Percentiles rank a stretch among this genome's conserved stretches.
These are phyloP conservation scores for Eragrostis curvula DNA, from an alignment of 176 grass and related monocot genomes.

Conservation along the genomic window DNA sequence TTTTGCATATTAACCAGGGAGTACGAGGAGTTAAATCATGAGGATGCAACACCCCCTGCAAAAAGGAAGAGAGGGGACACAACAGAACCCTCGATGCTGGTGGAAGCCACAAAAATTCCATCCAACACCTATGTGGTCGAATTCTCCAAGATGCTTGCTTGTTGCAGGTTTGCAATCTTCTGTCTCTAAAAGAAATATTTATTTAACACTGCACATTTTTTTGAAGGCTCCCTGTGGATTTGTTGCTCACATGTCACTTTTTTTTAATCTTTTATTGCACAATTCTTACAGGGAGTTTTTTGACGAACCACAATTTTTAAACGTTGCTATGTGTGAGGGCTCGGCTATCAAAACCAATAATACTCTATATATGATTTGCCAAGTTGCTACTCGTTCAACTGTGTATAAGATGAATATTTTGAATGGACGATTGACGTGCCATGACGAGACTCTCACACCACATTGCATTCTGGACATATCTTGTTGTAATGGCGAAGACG, in stretches of 20 bases:
- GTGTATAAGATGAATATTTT: no score
- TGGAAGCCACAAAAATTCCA: no score
- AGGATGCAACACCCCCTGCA: neutral
- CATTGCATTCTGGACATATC: no score
- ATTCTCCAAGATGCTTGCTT: neutral
- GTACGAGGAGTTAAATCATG: neutral
- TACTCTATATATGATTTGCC: no score
- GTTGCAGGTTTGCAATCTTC: conserved; percentile 14
- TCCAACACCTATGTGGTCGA: neutral
- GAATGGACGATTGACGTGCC: no score
- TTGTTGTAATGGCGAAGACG: no score
- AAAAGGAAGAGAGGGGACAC: neutral
- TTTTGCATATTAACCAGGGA: neutral
- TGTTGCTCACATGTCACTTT: no score
- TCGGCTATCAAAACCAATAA: no score
- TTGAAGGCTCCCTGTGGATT: neutral
- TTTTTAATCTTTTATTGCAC: neutral
- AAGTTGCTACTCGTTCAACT: no score
- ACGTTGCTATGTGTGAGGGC: no score
- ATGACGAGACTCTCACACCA: no score
- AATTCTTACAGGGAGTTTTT: neutral
- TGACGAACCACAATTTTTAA: no score
- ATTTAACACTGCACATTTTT: neutral
- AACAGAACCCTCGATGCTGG: neutral
- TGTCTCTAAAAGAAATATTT: neutral